phyloP scores from a whole-genome alignment of 2,329 filamentous ascomycete species.

The Myriosclerotinia scirpicola region DNA sequence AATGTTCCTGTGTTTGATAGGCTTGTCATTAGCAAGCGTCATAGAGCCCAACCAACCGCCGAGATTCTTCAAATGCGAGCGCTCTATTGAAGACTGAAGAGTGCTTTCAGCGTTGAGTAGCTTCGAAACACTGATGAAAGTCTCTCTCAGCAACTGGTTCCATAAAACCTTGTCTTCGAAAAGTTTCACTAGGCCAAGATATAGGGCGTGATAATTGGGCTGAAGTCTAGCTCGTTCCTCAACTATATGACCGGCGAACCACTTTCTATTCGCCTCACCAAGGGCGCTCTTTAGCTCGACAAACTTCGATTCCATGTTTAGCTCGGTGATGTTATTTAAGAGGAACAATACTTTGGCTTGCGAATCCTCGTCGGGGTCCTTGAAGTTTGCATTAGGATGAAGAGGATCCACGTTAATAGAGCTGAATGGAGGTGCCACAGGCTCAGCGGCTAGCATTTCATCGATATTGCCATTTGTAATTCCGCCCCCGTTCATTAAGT shows the following conservation, averaged over 20 bases:
- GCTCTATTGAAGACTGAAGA: slow-evolving; percentile 78
- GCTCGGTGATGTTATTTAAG: slow-evolving; percentile 92
- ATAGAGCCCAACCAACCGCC: slow-evolving; percentile 91
- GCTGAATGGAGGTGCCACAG: slow-evolving; percentile 68
- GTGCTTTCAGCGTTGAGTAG: slow-evolving; percentile 90
- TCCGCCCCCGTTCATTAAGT: slow-evolving; percentile 47
- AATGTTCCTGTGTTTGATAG: slow-evolving; percentile 94
- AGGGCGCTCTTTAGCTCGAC: slow-evolving; percentile 77
- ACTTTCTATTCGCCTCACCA: slow-evolving; percentile 81
- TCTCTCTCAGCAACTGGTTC: slow-evolving; percentile 89
- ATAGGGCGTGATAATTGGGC: slow-evolving; percentile 92
- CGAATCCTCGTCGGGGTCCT: slow-evolving; percentile 79
- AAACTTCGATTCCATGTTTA: slow-evolving; percentile 82
- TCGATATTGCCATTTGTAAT: slow-evolving; percentile 71
- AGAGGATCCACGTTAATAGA: slow-evolving; percentile 76
- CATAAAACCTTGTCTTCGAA: slow-evolving; percentile 79
- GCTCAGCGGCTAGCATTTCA: slow-evolving; percentile 58
- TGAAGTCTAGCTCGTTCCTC: slow-evolving; percentile 97
- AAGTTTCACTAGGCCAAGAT: slow-evolving; percentile 82
- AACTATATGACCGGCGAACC: slow-evolving; percentile 94
- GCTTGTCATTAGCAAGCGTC: slow-evolving; percentile 89
- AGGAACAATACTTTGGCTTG: slow-evolving; percentile 96
- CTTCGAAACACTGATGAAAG: slow-evolving; percentile 79
- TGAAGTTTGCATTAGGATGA: slow-evolving; percentile 62
- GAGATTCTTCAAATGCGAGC: slow-evolving; percentile 87